Conservation (phyloP, 805 yeast species). For the Candida methanosorbosa region DNA sequence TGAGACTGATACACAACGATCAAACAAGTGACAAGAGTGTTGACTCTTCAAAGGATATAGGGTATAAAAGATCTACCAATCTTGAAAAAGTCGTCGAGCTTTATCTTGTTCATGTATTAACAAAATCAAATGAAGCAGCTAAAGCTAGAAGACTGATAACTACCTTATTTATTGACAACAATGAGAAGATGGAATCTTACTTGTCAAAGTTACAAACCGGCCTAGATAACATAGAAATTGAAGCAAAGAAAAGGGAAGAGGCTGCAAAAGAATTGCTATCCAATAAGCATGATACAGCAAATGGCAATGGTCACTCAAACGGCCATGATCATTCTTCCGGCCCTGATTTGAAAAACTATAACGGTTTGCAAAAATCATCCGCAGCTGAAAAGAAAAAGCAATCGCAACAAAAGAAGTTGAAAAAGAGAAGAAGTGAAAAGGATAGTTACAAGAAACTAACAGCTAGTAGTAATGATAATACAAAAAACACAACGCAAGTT, state of each 20-base stretch:
- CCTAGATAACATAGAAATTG: slow-evolving; percentile 2
- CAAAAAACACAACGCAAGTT: not conserved
- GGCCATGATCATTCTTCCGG: not conserved
- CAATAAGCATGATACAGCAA: not conserved
- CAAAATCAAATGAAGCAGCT: slow-evolving; percentile 9
- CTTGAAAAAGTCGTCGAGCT: slow-evolving; percentile 14
- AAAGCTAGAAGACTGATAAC: slow-evolving; percentile 12
- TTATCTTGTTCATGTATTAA: slow-evolving; percentile 16
- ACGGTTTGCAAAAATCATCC: no score
- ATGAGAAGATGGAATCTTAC: slow-evolving; percentile 6
- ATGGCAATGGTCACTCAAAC: not conserved
- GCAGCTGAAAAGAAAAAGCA: slow-evolving; percentile 1
- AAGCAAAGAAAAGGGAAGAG: slow-evolving; percentile 1
- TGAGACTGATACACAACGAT: not conserved
- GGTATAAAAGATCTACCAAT: slow-evolving; percentile 1
- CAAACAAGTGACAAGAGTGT: not conserved
- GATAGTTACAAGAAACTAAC: no score
- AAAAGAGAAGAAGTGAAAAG: slow-evolving; percentile 1
- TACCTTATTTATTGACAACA: slow-evolving; percentile 11
- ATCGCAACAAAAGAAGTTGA: slow-evolving; percentile 1
- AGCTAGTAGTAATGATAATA: not conserved
- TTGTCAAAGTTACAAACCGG: slow-evolving; percentile 6
- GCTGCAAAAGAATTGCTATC: not conserved
- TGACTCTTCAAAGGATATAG: not conserved
- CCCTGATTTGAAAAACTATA: no score